A percentile compares a stretch with the other conserved stretches of the same genome.
phyloP scores from a whole-genome alignment of 2,329 filamentous ascomycete genomes.

The Pseudocercospora ulei region DNA sequence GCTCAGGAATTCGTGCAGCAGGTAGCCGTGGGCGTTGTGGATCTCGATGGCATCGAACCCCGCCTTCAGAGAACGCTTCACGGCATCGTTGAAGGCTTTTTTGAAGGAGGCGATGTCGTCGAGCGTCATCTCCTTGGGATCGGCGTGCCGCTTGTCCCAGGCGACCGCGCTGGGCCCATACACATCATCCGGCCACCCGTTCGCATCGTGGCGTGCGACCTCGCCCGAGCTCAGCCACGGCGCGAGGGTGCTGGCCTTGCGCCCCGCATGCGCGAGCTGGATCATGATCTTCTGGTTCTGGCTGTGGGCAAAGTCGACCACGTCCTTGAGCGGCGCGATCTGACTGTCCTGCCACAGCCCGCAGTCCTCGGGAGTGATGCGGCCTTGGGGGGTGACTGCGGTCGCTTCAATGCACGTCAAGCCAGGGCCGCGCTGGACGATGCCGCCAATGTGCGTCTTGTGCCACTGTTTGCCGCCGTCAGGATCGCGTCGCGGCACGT shows the following conservation, averaged over 20 bases:
- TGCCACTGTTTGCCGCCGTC: constrained; percentile 48
- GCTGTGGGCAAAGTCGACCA: constrained; percentile 69
- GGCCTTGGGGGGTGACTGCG: constrained; percentile 61
- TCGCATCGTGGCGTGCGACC: constrained; percentile 45
- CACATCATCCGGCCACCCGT: constrained; percentile 47
- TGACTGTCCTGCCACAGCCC: constrained; percentile 82
- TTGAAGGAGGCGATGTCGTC: constrained; percentile 60
- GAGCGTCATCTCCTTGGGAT: constrained; percentile 58
- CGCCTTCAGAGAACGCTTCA: constrained; percentile 38
- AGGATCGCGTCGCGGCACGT: neutral
- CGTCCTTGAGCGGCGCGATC: constrained; percentile 57
- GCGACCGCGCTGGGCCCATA: constrained; percentile 51
- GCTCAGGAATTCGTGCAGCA: constrained; percentile 60
- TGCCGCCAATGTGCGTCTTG: constrained; percentile 61
- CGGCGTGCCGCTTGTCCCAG: constrained; percentile 52
- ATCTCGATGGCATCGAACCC: constrained; percentile 74
- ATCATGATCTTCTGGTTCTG: constrained; percentile 69
- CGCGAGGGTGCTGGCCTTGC: constrained; percentile 51
- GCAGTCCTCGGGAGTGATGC: constrained; percentile 70
- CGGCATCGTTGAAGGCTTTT: constrained; percentile 26
- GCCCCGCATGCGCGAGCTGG: constrained; percentile 71
- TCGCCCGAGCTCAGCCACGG: constrained; percentile 53
- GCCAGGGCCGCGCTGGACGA: constrained; percentile 63
- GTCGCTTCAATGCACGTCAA: constrained; percentile 71
- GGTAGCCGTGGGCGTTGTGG: constrained; percentile 69